phyloP scores from a whole-genome alignment of 305 asterid genomes.

The Fraxinus paxiana region DNA sequence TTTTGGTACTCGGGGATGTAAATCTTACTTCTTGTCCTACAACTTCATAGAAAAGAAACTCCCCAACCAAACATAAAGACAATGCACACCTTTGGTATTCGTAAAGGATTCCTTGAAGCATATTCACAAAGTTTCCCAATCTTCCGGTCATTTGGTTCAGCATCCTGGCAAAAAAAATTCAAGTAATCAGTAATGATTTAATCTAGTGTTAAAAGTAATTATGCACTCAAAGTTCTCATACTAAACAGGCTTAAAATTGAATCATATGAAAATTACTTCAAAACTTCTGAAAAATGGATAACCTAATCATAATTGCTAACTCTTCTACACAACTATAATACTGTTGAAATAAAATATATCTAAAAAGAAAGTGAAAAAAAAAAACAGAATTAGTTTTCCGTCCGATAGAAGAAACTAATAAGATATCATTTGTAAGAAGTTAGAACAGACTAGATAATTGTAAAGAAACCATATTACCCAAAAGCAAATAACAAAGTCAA shows the following conservation, averaged over 20 bases:
- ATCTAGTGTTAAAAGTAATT: background rate
- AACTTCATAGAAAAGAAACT: background rate
- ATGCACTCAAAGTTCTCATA: background rate
- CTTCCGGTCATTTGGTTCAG: constrained; percentile 47
- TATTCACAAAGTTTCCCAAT: constrained; percentile 50
- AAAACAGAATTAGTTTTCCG: background rate
- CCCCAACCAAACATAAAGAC: background rate
- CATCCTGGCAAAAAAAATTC: constrained; percentile 29
- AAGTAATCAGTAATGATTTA: background rate
- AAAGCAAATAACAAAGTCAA: background rate
- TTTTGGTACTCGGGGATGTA: background rate
- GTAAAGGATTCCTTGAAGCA: constrained; percentile 42
- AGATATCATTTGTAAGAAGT: background rate
- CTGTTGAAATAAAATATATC: background rate
- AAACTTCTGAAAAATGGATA: background rate
- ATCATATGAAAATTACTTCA: background rate
- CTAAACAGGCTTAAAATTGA: background rate
- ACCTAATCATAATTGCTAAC: background rate
- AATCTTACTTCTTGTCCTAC: background rate
- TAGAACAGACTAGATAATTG: background rate
- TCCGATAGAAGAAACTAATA: background rate
- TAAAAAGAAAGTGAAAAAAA: background rate
- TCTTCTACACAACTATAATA: background rate
- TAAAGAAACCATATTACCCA: background rate
- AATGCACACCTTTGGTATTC: constrained; percentile 45